Evolutionary conservation across 2,329 filamentous ascomycete genomes (phyloP), one percentile per base, ranked within the genome.

Genomic region (Arthrobotrys conoides): DNA sequence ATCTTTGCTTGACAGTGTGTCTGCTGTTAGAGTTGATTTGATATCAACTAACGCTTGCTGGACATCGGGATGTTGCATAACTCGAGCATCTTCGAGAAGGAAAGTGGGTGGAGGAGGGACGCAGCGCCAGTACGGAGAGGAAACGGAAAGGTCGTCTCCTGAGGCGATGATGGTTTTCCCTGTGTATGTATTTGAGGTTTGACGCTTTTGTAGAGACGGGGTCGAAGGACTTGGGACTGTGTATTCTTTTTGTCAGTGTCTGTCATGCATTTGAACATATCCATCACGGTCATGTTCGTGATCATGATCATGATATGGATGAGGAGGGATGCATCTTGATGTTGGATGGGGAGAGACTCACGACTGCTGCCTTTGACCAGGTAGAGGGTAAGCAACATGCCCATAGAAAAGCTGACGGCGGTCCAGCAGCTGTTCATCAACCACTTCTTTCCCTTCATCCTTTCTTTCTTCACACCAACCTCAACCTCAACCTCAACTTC

Each of bases 21-120:
- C 49, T 12, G 61, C 41, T 20, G 63, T 51, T 18, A 77, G 36
- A 30, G 53, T 46, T 5, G 67, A 1, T 20, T 65, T 24, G 5
- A 71, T 41, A 5, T 71, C 30, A 30, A 49, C 73, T 14, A 71
- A 30, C 5, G 73, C 67, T n/a, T 57, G 30, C 12, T 63, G n/a
- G 0, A 77, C 61, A 6, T 57, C 61, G 30, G 66, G 73, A 46
- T 71, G 59, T 5, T 46, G 41, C 0, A 36, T n/a, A 14, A 77
- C 63, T n/a, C 73, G 67, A 20, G 27, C 18, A 24, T 77, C 67
- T 0, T 66, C 51, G 30, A 77, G 49, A 2, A 77, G 67, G 51
- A 71, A 77, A 3, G 73, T 51, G 8, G 73, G 73, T 14, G 73
- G 73, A 2, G 73, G 73, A n/a, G 73, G 73, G 30, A 67, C 22